Base-by-base conservation (phyloP, 345 rosid species). In the Rhodamnia argentea region DNA sequence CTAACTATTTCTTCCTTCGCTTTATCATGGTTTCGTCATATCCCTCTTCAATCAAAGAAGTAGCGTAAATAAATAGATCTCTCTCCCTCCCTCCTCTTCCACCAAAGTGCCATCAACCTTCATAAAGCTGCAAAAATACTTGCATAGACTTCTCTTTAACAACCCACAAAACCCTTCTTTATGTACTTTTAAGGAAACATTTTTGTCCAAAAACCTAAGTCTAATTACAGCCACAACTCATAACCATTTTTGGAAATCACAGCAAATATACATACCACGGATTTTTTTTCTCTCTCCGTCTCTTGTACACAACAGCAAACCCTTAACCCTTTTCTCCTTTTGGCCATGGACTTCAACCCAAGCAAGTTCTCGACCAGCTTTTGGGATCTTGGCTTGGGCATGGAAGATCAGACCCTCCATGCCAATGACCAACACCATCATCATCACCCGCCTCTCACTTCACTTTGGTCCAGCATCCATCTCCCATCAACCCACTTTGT, bases 301-400 rank as follows among this genome's bases (percentile, higher is more conserved):
- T 70, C 78, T 70, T 37, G 47, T 18, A 70, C 47, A 70, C 78
- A 70, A 70, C 78, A 70, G 47, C 78, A 70, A 70, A 37, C 78
- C 78, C 78, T 64, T 37, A 37, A 32, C 44, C 84, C n/a, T 23
- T 53, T 83, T 83, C 29, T 10, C 44, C 64, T 42, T 29, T 83
- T 83, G 29, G 83, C 86, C 85, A 70, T 70, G 98, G 94, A 95
- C 86, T 90, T 91, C 88, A 93, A 92, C 91, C 90, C 86, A 87
- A 93, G 87, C 88, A 92, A 84, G 81, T 78, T 78, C 86, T 47
- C 74, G 18, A 55, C 56, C 50, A 56, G 22, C 58, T 83, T 86
- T 76, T 87, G 88, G 88, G 84, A 87, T 84, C 86, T 83, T 50
- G 70, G 58, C 81, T 53, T 81, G 57, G 55, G 86, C 83, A 84